Conservation (phyloP, 139 green algal species). For the Picochlorum sp. region DNA sequence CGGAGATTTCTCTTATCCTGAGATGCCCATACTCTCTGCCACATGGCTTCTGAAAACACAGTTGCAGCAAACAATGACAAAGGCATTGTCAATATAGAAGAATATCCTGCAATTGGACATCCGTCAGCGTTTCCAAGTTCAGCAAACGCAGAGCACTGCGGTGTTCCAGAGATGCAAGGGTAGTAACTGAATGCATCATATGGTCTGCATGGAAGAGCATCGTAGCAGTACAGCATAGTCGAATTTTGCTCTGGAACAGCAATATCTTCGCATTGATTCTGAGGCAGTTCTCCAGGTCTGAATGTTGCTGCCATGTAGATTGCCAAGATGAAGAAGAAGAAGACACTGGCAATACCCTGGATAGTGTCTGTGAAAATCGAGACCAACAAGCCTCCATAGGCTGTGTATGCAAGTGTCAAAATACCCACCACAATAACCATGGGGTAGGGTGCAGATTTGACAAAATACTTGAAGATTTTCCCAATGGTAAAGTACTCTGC, state of each 20-base stretch:
- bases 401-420: conserved; percentile 54
- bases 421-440: conserved; percentile 65
- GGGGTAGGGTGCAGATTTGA: conserved; percentile 40
- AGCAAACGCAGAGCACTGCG: conserved; percentile 6
- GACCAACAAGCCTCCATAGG: conserved; percentile 56
- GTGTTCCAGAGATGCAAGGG: conserved; percentile 2
- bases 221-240: neutral
- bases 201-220: conserved; percentile 36
- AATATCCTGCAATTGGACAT: conserved; percentile 32
- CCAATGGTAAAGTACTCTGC: conserved; percentile 63
- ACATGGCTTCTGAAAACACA: conserved; percentile 74
- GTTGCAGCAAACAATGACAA: conserved; percentile 59
- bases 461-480: conserved; percentile 50
- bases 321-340: conserved; percentile 45
- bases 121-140: conserved; percentile 1
- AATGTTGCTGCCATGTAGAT: conserved; percentile 66
- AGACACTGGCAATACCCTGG: conserved; percentile 40
- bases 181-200: neutral
- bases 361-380: conserved; percentile 73
- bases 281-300: conserved; percentile 27
- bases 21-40: conserved; percentile 64
- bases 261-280: neutral
- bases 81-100: conserved; percentile 59
- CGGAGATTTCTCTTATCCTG: conserved; percentile 13
- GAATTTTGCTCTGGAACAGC: no score